These are phyloP conservation scores for Codiaeum variegatum DNA, from an alignment of 441 rosid genomes.

Conservation along the genomic window DNA sequence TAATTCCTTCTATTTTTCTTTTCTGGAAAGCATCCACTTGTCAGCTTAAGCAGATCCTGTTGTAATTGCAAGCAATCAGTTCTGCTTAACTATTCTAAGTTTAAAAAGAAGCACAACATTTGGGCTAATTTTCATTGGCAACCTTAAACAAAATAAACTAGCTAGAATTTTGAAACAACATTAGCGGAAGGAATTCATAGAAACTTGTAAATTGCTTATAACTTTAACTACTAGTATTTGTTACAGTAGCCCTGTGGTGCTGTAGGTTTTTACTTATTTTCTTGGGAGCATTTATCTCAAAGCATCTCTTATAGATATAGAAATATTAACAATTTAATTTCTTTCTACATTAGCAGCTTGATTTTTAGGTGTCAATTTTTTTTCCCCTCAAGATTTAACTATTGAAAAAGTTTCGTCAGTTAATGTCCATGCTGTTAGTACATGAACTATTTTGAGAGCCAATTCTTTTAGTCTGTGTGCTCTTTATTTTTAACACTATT, in stretches of 20 bases:
- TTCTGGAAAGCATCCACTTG: not conserved
- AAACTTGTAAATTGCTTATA: constrained; percentile 1
- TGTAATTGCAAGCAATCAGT: not conserved
- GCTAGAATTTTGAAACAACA: not conserved
- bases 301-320: not conserved
- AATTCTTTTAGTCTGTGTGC: not conserved
- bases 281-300: not conserved
- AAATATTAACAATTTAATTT: not conserved
- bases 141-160: not conserved
- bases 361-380: not conserved
- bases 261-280: constrained; percentile 1
- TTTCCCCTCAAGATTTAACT: not conserved
- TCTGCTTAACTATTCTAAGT: constrained; percentile 2
- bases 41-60: not conserved
- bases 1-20: not conserved
- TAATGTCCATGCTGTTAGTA: not conserved
- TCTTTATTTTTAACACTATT: not conserved
- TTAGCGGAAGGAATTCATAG: not conserved
- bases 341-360: not conserved
- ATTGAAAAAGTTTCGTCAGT: not conserved
- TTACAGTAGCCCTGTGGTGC: not conserved
- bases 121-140: not conserved
- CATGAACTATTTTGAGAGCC: not conserved
- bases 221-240: not conserved
- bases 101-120: not conserved